Base-by-base conservation (phyloP, 352 stramenopile species). In the Phytophthora niederhauseri region DNA sequence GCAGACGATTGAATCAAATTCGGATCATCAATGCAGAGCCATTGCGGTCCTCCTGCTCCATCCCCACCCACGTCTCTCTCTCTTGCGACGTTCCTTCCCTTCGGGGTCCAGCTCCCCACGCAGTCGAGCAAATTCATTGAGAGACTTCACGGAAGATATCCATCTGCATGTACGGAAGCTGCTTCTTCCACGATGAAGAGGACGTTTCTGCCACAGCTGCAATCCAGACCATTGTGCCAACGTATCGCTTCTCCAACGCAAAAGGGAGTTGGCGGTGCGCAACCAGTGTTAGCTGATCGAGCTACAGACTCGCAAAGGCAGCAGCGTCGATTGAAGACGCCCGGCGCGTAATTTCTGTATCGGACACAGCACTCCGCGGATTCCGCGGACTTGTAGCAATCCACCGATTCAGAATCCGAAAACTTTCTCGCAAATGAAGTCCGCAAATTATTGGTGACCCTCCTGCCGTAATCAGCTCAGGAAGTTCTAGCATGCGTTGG, bases 211-310 rank as follows among this genome's bases (percentile, higher is more conserved):
- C 50, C 6, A 49, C 34, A 8, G 70, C 62, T 69, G 70, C 62
- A 34, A 54, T 49, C 77, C 77, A 87, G 58, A 79, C 62, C 6
- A 84, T 56, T 0, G 72, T 81, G 4, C 77, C 75, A 24, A 73
- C 31, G 7, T 51, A 66, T 12, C 72, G 20, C n/a, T 83, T 88
- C 19, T 75, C 77, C 1, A 71, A 57, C 4, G 26, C 72, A 50
- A 84, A 73, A 5, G 74, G 67, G n/a, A 81, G 41, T 6, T 22
- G 28, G 12, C 49, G 5, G 12, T 80, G 48, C 1, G 68, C 24
- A 12, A 91, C 34, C n/a, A 93, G 64, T 17, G 72, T 70, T 6
- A 93, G 51, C 50, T 91, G 85, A 49, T 93, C 85, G 54, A 88
- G 82, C 9, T 78, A 65, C 3, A 93, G 60, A 28, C 67, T 72